These are phyloP conservation scores for Mucor racemosus DNA, from an alignment of 371 early-diverging fungal species.

Conservation along the genomic window DNA sequence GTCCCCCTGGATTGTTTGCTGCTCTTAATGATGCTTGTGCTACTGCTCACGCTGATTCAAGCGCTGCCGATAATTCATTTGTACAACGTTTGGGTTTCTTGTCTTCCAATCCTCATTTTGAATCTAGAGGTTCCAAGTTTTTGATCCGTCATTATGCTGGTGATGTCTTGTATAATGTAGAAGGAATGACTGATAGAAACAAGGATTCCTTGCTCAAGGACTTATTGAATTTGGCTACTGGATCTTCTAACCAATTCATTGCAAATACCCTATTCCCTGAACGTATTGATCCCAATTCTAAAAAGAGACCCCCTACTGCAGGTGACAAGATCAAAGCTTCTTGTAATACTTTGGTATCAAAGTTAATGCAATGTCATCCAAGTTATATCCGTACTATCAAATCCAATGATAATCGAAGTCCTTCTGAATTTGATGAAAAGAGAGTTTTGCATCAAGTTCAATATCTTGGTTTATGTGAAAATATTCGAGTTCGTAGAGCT, in stretches of 20 bases:
- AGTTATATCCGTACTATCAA: slow-evolving; percentile 99
- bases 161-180: slow-evolving; percentile 89
- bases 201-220: slow-evolving; percentile 96
- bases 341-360: slow-evolving; percentile 81
- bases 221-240: slow-evolving; percentile 79
- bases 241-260: slow-evolving; percentile 70
- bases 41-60: slow-evolving; percentile 87
- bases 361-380: slow-evolving; percentile 95
- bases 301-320: slow-evolving; percentile 87
- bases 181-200: slow-evolving; percentile 99
- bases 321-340: slow-evolving; percentile 84
- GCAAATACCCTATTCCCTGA: slow-evolving; percentile 84
- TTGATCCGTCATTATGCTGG: slow-evolving; percentile 97
- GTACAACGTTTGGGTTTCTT: slow-evolving; percentile 76
- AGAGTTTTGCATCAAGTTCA: slow-evolving; percentile 96
- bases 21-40: slow-evolving; percentile 96
- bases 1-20: slow-evolving; percentile 92
- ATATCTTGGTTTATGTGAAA: slow-evolving; percentile 95
- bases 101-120: slow-evolving; percentile 80
- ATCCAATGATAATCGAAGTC: slow-evolving; percentile 93
- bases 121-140: slow-evolving; percentile 78
- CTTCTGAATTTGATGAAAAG: slow-evolving; percentile 88
- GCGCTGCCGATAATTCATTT: slow-evolving; percentile 89
- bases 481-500: slow-evolving; percentile 96
- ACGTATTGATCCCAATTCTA: slow-evolving; percentile 81